Evolutionary conservation across 179 eudicot species (phyloP).

Genomic region (Silene coronaria): DNA sequence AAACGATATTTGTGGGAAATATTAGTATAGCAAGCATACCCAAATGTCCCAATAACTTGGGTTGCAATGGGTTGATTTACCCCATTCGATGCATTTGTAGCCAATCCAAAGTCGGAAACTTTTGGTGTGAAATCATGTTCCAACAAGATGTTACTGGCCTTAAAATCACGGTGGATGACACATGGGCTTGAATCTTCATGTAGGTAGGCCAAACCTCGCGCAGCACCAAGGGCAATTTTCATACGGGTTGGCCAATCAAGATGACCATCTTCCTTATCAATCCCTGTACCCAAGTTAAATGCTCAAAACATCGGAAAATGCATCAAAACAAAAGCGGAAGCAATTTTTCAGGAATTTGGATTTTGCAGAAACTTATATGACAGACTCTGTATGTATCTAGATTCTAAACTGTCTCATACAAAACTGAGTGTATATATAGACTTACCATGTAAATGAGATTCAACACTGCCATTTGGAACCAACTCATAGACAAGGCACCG

Average conservation of each 20-base stretch:
- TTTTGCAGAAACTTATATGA: too few species aligned
- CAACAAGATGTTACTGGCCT: slow-evolving; percentile 86
- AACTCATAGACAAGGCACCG: slow-evolving; percentile 87
- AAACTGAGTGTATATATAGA: not conserved
- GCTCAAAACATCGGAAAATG: not conserved
- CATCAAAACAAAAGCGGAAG: not conserved
- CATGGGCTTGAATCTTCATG: slow-evolving; percentile 98
- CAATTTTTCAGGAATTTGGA: not conserved
- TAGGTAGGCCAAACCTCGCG: slow-evolving; percentile 88
- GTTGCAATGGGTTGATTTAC: slow-evolving; percentile 70
- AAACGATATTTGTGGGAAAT: slow-evolving; percentile 1
- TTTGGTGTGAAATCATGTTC: slow-evolving; percentile 91
- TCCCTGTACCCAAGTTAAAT: slow-evolving; percentile 33
- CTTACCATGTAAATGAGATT: slow-evolving; percentile 93
- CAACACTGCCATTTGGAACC: slow-evolving; percentile 94
- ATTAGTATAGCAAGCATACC: slow-evolving; percentile 40
- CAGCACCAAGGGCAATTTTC: slow-evolving; percentile 90
- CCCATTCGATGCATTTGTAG: slow-evolving; percentile 67
- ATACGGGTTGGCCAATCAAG: slow-evolving; percentile 83
- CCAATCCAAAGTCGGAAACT: slow-evolving; percentile 95
- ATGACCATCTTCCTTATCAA: slow-evolving; percentile 55
- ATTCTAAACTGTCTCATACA: too few species aligned
- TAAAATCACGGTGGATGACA: slow-evolving; percentile 96
- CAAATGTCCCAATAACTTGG: slow-evolving; percentile 97
- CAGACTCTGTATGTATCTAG: too few species aligned